Percentiles rank a stretch among this genome's conserved stretches.
phyloP scores from a whole-genome alignment of 73 alveolate genomes.

The Paraurostyla sp. region DNA sequence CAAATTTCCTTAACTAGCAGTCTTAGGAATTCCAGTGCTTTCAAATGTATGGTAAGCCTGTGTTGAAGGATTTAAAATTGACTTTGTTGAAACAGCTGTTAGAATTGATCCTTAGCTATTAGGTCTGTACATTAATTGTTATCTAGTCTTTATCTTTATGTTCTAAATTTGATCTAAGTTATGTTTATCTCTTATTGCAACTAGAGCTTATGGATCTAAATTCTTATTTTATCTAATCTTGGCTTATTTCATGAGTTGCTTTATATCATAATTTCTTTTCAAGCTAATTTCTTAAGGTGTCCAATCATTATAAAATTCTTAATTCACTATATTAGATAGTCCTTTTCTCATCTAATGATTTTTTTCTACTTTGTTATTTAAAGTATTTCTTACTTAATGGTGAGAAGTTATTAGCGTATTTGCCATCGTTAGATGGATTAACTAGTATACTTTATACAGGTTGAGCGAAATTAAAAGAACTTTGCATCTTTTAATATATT shows the following conservation, averaged over 20 bases:
- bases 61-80: neutral
- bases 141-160: neutral
- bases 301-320: neutral
- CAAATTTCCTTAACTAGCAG: too few species aligned
- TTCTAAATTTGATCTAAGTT: neutral
- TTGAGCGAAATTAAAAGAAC: neutral
- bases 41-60: neutral
- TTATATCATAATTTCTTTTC: constrained; percentile 25
- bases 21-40: too few species aligned
- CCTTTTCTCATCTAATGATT: neutral
- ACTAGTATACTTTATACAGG: neutral
- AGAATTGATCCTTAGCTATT: neutral
- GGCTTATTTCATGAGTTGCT: neutral
- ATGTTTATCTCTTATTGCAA: constrained; percentile 3
- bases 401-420: neutral
- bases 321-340: neutral
- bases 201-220: neutral
- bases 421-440: neutral
- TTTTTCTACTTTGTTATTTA: neutral
- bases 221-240: neutral
- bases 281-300: constrained; percentile 17
- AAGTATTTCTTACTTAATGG: neutral
- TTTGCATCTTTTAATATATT: neutral
- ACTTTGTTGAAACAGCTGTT: neutral
- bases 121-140: neutral